Conservation (phyloP, 352 stramenopile species). For the Phytophthora syringae region DNA sequence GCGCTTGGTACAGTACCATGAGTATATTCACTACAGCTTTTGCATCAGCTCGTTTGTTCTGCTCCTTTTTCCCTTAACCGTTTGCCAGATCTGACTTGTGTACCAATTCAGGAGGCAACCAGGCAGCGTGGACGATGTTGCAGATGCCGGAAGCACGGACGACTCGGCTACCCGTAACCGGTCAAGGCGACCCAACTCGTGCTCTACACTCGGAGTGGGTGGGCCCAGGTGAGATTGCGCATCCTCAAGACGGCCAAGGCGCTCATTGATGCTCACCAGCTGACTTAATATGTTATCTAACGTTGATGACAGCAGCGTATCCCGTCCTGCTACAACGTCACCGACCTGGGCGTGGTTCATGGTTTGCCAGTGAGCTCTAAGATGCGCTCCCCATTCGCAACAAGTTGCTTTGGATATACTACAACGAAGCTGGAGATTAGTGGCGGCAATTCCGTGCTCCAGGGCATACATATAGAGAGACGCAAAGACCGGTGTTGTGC, state of each 20-base stretch:
- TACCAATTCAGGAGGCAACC: constrained; percentile 6
- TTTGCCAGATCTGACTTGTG: constrained; percentile 6
- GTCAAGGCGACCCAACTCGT: background rate
- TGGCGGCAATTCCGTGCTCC: background rate
- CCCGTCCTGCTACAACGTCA: background rate
- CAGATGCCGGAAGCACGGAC: background rate
- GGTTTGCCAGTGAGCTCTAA: background rate
- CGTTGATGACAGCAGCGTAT: background rate
- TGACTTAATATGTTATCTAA: constrained; percentile 5
- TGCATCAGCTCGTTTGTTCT: constrained; percentile 8
- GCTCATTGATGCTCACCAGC: background rate
- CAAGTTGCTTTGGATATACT: too few relatives aligned
- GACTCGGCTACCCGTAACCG: background rate
- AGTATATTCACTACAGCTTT: constrained; percentile 6
- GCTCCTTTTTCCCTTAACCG: constrained; percentile 4
- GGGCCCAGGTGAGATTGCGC: background rate
- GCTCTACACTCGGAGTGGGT: too few relatives aligned
- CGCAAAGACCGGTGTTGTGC: too few relatives aligned
- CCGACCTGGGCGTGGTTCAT: background rate
- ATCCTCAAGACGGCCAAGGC: background rate
- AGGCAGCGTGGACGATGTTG: background rate
- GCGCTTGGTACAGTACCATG: constrained; percentile 9
- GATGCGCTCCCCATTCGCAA: too few relatives aligned
- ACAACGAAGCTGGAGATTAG: too few relatives aligned
- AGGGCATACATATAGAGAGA: background rate